Percentiles rank a stretch among this genome's conserved stretches.
Conservation (phyloP, 441 rosid species). For the Manihot esculenta region DNA sequence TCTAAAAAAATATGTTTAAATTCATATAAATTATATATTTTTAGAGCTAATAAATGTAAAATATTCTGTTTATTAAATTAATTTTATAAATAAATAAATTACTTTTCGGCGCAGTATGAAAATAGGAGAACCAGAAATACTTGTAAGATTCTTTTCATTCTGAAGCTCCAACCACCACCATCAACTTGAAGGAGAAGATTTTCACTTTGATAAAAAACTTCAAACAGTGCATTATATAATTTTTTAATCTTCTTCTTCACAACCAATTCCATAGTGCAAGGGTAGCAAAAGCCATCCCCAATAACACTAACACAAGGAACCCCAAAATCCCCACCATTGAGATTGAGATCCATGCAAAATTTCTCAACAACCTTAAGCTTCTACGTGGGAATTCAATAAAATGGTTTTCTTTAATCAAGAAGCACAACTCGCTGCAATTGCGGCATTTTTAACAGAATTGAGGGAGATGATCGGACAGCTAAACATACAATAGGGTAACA, state of each 20-base stretch:
- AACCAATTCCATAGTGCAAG: constrained; percentile 53
- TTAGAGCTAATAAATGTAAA: too few species aligned
- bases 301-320: constrained; percentile 46
- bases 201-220: constrained; percentile 51
- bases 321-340: constrained; percentile 29
- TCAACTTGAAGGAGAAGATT: constrained; percentile 57
- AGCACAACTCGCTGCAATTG: too few species aligned
- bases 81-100: background rate
- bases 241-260: constrained; percentile 52
- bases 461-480: too few species aligned
- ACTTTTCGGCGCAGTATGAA: constrained; percentile 66
- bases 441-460: too few species aligned
- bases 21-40: too few species aligned
- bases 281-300: constrained; percentile 60
- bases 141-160: constrained; percentile 47
- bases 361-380: background rate
- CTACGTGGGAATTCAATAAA: too few species aligned
- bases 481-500: too few species aligned
- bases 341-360: constrained; percentile 23
- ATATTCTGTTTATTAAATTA: too few species aligned
- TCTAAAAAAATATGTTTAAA: too few species aligned
- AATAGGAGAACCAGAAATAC: constrained; percentile 64
- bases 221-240: constrained; percentile 41
- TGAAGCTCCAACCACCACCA: constrained; percentile 54
- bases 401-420: too few species aligned